Evolutionary conservation across 805 yeast genomes (phyloP), one percentile per base, ranked within the genome.

Genomic region (Spathaspora girioi): DNA sequence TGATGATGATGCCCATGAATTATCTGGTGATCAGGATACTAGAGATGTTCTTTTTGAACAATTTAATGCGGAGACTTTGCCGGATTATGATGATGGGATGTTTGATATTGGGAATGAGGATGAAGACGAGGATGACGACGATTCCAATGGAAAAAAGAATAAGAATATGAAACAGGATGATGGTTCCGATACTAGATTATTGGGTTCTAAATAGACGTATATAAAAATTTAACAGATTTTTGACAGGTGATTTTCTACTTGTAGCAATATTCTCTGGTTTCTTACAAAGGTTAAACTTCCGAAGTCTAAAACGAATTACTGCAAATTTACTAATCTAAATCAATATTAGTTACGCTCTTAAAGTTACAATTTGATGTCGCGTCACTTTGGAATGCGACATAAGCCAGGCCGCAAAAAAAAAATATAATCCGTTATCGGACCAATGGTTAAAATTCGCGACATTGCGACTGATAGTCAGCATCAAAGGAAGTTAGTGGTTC

Each of bases 31-130:
- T 15, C 40, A 35, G 8, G 40, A 7, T 9, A 77, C 70, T 46
- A 64, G 77, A 50, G 76, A 75, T 46, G 56, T 76, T 42, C 56
- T 76, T 27, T 76, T 64, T 55, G 76, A 72, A 46, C 73, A 70
- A 42, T 66, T 71, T 58, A 67, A 75, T 56, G 76, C 73, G 5
- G 69, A 66, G 17, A 50, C 67, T 1, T 59, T 69, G 46, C 75
- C 73, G 0, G 73, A 66, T 38, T 69, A 70, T 53, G 71, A 69
- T 27, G 56, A 57, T 19, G 76, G 68, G 26, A 69, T 73, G 70
- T 73, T 73, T 52, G 66, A 63, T 44, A 69, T 74, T 44, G 77
- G 65, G 9, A 75, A 68, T 31, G 77, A 70, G 7, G 77, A 71
- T 9, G 73, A 65, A n/a, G 65, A 43, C n/a, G n/a, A n/a, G 5